phyloP scores from a whole-genome alignment of 768 basidiomycete species.

The Collybia mongolica region DNA sequence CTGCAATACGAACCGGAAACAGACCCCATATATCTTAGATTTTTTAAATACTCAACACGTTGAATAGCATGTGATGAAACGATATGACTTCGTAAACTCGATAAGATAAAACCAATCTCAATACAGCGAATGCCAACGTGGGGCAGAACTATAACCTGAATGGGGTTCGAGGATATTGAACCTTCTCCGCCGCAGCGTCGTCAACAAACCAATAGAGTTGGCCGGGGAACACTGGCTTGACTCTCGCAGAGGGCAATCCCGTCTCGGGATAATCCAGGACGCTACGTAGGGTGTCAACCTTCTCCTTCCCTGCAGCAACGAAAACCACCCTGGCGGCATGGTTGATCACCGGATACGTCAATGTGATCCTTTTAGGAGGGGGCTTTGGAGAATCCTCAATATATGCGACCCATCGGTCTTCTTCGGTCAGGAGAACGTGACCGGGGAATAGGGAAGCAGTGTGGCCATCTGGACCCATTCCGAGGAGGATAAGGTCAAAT shows the following conservation, averaged over 20 bases:
- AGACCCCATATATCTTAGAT: no score
- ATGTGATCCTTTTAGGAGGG: constrained; percentile 84
- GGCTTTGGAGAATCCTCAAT: constrained; percentile 95
- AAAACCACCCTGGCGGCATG: constrained; percentile 88
- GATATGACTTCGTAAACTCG: neutral
- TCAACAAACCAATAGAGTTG: constrained; percentile 96
- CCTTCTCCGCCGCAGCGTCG: constrained; percentile 70
- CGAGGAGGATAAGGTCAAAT: constrained; percentile 96
- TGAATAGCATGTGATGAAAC: no score
- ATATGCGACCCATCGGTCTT: constrained; percentile 92
- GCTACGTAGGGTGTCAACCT: constrained; percentile 68
- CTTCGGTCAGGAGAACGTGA: constrained; percentile 82
- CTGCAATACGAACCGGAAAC: no score
- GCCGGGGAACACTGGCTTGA: constrained; percentile 76
- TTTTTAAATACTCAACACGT: no score
- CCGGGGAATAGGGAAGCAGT: constrained; percentile 96
- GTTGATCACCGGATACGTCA: constrained; percentile 90
- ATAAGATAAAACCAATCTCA: neutral
- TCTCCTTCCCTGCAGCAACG: constrained; percentile 81
- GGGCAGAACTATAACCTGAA: constrained; percentile 47
- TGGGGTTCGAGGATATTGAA: constrained; percentile 52
- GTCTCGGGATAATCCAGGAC: constrained; percentile 82
- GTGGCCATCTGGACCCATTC: constrained; percentile 98
- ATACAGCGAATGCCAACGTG: no score
- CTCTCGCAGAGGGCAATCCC: constrained; percentile 80